Evolutionary conservation across 2,329 filamentous ascomycete species (phyloP).

Genomic region (Diplodia seriata): DNA sequence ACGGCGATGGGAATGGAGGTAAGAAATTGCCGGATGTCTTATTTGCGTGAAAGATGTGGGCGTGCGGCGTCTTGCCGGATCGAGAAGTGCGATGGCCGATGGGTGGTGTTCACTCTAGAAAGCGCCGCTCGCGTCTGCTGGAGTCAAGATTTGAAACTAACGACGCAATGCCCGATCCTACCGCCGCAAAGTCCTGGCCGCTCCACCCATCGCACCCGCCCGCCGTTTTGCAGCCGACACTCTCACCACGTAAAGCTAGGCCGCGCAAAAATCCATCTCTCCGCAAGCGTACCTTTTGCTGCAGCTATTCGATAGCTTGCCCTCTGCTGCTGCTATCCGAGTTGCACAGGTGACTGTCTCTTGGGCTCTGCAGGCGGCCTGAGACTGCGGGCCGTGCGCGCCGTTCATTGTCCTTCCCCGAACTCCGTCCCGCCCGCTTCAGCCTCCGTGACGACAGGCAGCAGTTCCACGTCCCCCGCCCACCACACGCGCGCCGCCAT

Average conservation of each 20-base stretch:
- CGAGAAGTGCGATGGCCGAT: conserved; percentile 14
- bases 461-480: not conserved
- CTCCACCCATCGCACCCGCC: conserved; percentile 1
- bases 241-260: not conserved
- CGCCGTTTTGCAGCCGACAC: not conserved
- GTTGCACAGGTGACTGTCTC: not conserved
- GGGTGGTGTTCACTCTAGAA: conserved; percentile 18
- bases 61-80: conserved; percentile 26
- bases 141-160: conserved; percentile 29
- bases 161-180: conserved; percentile 21
- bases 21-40: conserved; percentile 1
- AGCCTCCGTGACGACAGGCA: conserved; percentile 23
- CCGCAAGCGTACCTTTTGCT: not conserved
- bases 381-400: conserved; percentile 14
- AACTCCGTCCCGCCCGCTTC: conserved; percentile 29
- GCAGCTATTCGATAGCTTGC: not conserved
- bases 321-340: not conserved
- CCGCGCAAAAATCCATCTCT: too few species aligned
- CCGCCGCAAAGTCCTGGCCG: conserved; percentile 24
- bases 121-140: conserved; percentile 15
- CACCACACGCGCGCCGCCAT: conserved; percentile 33
- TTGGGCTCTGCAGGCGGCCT: conserved; percentile 6
- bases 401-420: conserved; percentile 27
- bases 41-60: conserved; percentile 27
- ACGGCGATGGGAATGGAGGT: not conserved